Evolutionary conservation across 1,139 yeast species (phyloP).

Genomic region (Yamadazyma mexicana): DNA sequence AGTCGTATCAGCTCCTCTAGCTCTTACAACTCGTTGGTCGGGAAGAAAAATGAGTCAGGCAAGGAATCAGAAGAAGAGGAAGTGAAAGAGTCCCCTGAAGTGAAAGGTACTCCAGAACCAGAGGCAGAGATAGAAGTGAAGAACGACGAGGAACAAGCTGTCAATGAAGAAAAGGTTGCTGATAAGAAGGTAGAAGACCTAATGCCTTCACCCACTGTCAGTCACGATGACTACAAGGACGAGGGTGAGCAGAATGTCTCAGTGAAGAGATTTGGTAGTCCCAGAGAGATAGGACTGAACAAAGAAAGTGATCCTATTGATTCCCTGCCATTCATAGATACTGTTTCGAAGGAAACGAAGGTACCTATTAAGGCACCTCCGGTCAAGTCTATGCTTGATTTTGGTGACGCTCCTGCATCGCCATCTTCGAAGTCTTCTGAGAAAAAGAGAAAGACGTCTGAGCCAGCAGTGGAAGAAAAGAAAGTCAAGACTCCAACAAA

Average conservation of each 20-base stretch:
- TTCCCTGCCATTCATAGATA: neutral
- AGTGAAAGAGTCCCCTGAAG: too few relatives aligned
- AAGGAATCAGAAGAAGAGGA: neutral
- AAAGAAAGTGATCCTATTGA: neutral
- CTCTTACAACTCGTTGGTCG: constrained; percentile 20
- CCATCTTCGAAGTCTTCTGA: constrained; percentile 7
- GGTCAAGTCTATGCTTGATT: constrained; percentile 19
- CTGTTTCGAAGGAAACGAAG: too few relatives aligned
- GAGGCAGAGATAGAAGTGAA: neutral
- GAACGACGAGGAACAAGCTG: constrained; percentile 1
- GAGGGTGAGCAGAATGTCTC: neutral
- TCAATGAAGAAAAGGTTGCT: neutral
- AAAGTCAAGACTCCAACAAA: constrained; percentile 7
- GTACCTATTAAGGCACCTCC: neutral
- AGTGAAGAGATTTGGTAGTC: neutral
- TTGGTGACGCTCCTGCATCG: constrained; percentile 10
- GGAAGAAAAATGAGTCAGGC: neutral
- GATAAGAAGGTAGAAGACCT: neutral
- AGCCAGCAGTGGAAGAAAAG: neutral
- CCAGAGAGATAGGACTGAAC: too few relatives aligned
- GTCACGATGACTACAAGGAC: constrained; percentile 4
- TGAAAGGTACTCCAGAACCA: too few relatives aligned
- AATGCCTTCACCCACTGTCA: constrained; percentile 13
- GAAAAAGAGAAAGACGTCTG: neutral
- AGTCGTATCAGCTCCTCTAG: constrained; percentile 17